Conservation (phyloP, 192 early-diverging fungal genomes). For the Linnemannia elongata region DNA sequence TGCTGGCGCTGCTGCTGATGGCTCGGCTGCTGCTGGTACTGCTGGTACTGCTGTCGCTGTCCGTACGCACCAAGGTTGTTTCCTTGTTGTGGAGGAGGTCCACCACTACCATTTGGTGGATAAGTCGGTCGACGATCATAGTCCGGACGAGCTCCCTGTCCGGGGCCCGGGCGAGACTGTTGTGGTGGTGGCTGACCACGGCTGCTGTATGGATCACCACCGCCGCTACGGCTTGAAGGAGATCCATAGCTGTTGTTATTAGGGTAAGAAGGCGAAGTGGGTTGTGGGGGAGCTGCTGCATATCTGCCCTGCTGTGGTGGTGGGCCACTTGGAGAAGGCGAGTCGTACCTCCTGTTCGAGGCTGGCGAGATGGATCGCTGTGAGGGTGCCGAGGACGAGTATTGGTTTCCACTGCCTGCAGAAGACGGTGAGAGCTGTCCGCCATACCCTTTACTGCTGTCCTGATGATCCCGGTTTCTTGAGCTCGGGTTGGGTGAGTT, state of each 20-base stretch:
- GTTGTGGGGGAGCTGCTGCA: background rate
- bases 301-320: conserved; percentile 2
- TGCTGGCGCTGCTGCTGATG: conserved; percentile 25
- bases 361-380: conserved; percentile 27
- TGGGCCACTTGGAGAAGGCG: conserved; percentile 23
- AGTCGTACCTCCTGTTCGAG: conserved; percentile 29
- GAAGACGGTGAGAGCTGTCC: conserved; percentile 33
- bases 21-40: conserved; percentile 26
- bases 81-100: conserved; percentile 8
- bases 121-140: conserved; percentile 33
- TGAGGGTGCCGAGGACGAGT: conserved; percentile 18
- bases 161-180: conserved; percentile 12
- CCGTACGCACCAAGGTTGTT: conserved; percentile 40
- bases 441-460: conserved; percentile 13
- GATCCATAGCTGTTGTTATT: conserved; percentile 2
- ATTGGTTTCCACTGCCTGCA: conserved; percentile 3
- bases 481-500: conserved; percentile 30
- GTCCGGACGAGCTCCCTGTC: conserved; percentile 17
- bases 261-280: conserved; percentile 15
- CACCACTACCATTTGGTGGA: conserved; percentile 14
- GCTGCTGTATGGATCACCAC: conserved; percentile 16
- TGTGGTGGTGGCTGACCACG: conserved; percentile 8
- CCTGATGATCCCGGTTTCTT: conserved; percentile 1
- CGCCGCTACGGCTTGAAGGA: conserved; percentile 5
- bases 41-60: conserved; percentile 30